Evolutionary conservation across 805 yeast species (phyloP).

Genomic region (Candida schatavii): DNA sequence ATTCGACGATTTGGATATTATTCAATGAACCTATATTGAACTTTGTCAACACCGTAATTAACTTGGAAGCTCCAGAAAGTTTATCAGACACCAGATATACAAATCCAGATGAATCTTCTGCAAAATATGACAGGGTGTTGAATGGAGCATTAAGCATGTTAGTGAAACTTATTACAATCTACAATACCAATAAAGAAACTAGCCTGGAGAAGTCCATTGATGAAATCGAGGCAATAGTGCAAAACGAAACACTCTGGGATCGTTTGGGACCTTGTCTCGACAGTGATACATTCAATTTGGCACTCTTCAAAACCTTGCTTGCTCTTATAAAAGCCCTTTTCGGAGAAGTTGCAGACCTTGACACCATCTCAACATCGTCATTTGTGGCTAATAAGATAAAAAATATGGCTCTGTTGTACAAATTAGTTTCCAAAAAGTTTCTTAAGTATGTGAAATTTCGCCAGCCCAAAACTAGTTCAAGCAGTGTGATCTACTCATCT

Average conservation of each 20-base stretch:
- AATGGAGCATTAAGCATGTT: constrained; percentile 50
- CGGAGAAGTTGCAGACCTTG: constrained; percentile 8
- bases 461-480: constrained; percentile 17
- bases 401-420: constrained; percentile 22
- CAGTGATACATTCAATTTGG: constrained; percentile 25
- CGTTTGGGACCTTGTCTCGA: constrained; percentile 21
- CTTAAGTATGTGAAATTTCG: constrained; percentile 42
- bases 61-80: constrained; percentile 57
- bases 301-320: constrained; percentile 29
- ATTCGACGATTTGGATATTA: constrained; percentile 53
- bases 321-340: constrained; percentile 20
- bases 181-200: constrained; percentile 13
- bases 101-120: constrained; percentile 59
- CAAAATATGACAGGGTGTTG: constrained; percentile 60
- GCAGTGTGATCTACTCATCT: constrained; percentile 43
- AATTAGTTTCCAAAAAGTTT: constrained; percentile 42
- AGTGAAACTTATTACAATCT: constrained; percentile 25
- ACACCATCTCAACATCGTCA: constrained; percentile 8
- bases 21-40: constrained; percentile 57
- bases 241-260: constrained; percentile 34
- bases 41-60: constrained; percentile 50
- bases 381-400: constrained; percentile 17
- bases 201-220: constrained; percentile 9
- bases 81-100: constrained; percentile 74
- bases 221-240: constrained; percentile 20